phyloP scores from a whole-genome alignment of 306 rosid genomes.

The Pyrus betulifolia region DNA sequence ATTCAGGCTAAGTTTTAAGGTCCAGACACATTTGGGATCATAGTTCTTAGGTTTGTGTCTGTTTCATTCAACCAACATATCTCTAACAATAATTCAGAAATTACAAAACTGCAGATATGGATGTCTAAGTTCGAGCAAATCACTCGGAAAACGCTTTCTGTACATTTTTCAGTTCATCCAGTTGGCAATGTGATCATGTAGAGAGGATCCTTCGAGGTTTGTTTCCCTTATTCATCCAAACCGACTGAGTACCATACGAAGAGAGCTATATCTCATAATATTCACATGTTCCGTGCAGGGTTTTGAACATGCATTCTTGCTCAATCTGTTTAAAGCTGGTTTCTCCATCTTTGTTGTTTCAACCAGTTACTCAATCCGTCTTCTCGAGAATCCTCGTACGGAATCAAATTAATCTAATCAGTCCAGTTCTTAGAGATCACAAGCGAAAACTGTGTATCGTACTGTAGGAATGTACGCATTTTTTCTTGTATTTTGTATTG shows the following conservation, averaged over 20 bases:
- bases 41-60: neutral
- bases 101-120: slow-evolving; percentile 49
- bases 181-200: slow-evolving; percentile 91
- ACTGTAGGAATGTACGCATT: neutral
- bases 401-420: slow-evolving; percentile 12
- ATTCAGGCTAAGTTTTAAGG: too few relatives aligned
- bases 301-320: slow-evolving; percentile 18
- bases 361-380: neutral
- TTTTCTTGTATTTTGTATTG: neutral
- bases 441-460: neutral
- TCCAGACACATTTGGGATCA: too few relatives aligned
- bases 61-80: neutral
- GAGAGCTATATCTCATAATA: neutral
- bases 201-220: slow-evolving; percentile 31
- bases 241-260: neutral
- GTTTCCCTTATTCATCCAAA: slow-evolving; percentile 16
- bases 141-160: slow-evolving; percentile 49
- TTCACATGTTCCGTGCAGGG: slow-evolving; percentile 31
- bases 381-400: slow-evolving; percentile 2
- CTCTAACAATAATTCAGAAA: neutral
- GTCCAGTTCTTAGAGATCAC: neutral
- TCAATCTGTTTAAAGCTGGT: slow-evolving; percentile 21
- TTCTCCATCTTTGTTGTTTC: neutral
- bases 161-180: slow-evolving; percentile 74
- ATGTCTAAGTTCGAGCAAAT: slow-evolving; percentile 59